Percentiles rank a stretch among this genome's conserved stretches.
These are phyloP conservation scores for Aspergillus sergii DNA, from an alignment of 2,329 filamentous ascomycete species.

Conservation along the genomic window DNA sequence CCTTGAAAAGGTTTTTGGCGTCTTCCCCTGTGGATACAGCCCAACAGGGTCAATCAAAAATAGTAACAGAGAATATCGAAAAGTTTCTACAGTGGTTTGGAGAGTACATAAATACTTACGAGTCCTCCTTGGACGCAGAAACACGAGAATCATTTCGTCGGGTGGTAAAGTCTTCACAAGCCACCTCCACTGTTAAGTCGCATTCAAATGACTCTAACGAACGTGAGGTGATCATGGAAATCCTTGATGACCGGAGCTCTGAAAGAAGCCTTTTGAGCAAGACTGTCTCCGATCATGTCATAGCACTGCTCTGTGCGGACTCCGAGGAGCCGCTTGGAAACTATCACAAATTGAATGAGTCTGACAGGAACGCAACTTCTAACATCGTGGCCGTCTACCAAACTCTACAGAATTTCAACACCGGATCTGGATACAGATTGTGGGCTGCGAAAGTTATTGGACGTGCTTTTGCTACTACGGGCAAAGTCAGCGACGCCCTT, in stretches of 20 bases:
- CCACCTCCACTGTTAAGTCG: slow-evolving; percentile 69
- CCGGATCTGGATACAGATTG: slow-evolving; percentile 70
- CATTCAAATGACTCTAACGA: slow-evolving; percentile 72
- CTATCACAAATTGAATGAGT: slow-evolving; percentile 68
- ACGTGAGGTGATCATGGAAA: slow-evolving; percentile 74
- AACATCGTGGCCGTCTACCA: slow-evolving; percentile 73
- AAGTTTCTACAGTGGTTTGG: slow-evolving; percentile 79
- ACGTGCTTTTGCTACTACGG: slow-evolving; percentile 77
- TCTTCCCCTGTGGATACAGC: slow-evolving; percentile 77
- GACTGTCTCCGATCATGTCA: slow-evolving; percentile 56
- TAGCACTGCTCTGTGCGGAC: slow-evolving; percentile 65
- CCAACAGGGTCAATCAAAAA: slow-evolving; percentile 78
- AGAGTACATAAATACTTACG: slow-evolving; percentile 66
- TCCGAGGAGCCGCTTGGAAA: slow-evolving; percentile 66
- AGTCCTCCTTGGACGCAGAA: slow-evolving; percentile 54
- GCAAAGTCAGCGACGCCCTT: slow-evolving; percentile 57
- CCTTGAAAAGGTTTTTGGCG: slow-evolving; percentile 73
- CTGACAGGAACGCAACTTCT: slow-evolving; percentile 64
- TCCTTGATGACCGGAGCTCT: slow-evolving; percentile 72
- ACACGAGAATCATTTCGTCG: slow-evolving; percentile 63
- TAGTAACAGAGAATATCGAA: slow-evolving; percentile 74
- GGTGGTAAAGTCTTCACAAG: slow-evolving; percentile 70
- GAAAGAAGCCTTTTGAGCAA: slow-evolving; percentile 69
- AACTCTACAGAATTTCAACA: slow-evolving; percentile 66
- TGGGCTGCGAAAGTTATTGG: slow-evolving; percentile 89